Percentiles rank a stretch among this genome's conserved stretches.
Evolutionary conservation across 768 basidiomycete genomes (phyloP).

Genomic region (Pholiota microspora): DNA sequence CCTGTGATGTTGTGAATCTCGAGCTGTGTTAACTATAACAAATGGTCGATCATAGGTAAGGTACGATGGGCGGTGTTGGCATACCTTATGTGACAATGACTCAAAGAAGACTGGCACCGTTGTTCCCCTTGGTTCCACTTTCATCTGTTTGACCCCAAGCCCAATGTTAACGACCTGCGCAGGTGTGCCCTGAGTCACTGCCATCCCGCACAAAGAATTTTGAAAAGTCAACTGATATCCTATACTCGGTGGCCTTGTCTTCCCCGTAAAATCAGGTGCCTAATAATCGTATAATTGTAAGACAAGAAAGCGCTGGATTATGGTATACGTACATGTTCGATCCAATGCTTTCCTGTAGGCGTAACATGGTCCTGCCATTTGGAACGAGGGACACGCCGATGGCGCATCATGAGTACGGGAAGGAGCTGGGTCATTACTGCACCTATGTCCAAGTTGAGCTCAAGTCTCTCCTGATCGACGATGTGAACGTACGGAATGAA

Average conservation of each 20-base stretch:
- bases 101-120: conserved; percentile 65
- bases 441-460: conserved; percentile 37
- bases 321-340: conserved; percentile 58
- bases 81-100: conserved; percentile 73
- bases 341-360: conserved; percentile 73
- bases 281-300: conserved; percentile 20
- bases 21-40: conserved; percentile 24
- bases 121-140: conserved; percentile 58
- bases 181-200: conserved; percentile 77
- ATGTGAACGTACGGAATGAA: conserved; percentile 57
- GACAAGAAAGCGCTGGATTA: conserved; percentile 6
- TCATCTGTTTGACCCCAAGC: conserved; percentile 70
- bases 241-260: conserved; percentile 71
- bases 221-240: conserved; percentile 74
- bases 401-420: conserved; percentile 83
- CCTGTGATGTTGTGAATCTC: conserved; percentile 55
- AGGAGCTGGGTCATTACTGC: conserved; percentile 72
- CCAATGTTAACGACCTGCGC: conserved; percentile 81
- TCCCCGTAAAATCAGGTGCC: conserved; percentile 59
- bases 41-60: conserved; percentile 6
- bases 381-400: conserved; percentile 71
- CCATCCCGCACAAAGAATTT: conserved; percentile 76
- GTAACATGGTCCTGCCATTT: conserved; percentile 70
- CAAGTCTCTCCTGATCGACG: background rate
- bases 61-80: conserved; percentile 16